Base-by-base conservation (phyloP, 495 filamentous ascomycete species). In the Astrothelium subdiscretum region DNA sequence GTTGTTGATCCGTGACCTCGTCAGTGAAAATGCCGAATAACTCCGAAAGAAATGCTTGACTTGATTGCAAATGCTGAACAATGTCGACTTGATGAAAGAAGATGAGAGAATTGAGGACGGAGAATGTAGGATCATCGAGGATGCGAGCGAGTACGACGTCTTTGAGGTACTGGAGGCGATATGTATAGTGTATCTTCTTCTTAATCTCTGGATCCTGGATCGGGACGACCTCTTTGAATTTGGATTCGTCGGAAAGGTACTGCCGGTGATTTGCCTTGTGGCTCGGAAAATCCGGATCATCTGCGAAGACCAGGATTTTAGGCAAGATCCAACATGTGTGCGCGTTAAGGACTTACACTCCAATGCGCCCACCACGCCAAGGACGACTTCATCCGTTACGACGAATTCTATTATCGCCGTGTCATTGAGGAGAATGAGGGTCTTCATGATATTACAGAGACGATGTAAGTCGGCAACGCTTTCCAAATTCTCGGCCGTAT, bases 31-130 rank as follows among this genome's bases (percentile, higher is more conserved):
- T 90, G 42, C 80, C 80, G 74, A 97, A 98, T n/a, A 97, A 78
- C 65, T 97, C 89, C 66, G 84, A 86, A 24, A 97, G 77, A 72
- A 95, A 96, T 10, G 74, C 73, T 11, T 75, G 78, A 67, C 92
- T 95, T 18, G 77, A 77, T 72, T 97, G 92, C 27, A 98, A 80
- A 74, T 97, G 89, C 67, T 90, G 87, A 54, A 97, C 87, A 69
- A 98, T 97, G 69, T 98, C 94, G 66, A 97, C 92, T 77, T 98
- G 94, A 73, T 97, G 91, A 80, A 92, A 98, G 78, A 96, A 98
- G 62, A 98, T 98, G 69, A 97, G 81, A 51, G 91, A 96, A 77
- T 97, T 98, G 61, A 98, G 85, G 32, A 97, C 92, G 18, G 90
- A 94, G 69, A 97, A 98, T 31, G 94, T 98, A 61, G 92, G 94